These are phyloP conservation scores for Botrytis byssoidea DNA, from an alignment of 2,329 filamentous ascomycete species.

Conservation along the genomic window DNA sequence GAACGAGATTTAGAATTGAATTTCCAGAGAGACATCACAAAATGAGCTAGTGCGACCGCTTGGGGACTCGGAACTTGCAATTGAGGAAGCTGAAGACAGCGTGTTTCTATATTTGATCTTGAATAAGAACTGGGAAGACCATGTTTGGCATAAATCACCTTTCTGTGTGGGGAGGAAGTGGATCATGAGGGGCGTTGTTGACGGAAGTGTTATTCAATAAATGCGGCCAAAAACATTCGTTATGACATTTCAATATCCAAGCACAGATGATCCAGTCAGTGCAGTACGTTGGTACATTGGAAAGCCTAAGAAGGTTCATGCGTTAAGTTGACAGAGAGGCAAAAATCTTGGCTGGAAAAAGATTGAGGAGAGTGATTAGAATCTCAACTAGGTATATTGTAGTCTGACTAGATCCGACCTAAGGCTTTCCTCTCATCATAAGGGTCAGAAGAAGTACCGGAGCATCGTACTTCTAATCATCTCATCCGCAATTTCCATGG, in stretches of 20 bases:
- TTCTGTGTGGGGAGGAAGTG: constrained; percentile 5
- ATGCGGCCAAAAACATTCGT: neutral
- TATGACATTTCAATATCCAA: constrained; percentile 8
- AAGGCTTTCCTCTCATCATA: neutral
- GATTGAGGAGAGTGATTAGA: neutral
- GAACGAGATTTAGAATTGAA: constrained; percentile 12
- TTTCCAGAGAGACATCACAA: neutral
- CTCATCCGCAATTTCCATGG: neutral
- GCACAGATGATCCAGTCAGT: constrained; percentile 13
- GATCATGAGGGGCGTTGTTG: constrained; percentile 4
- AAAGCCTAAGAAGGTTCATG: constrained; percentile 4
- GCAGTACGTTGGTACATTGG: neutral
- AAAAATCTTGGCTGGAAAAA: neutral
- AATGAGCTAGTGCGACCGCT: constrained; percentile 9
- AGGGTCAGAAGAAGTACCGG: neutral
- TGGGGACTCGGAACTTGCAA: constrained; percentile 14
- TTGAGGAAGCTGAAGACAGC: constrained; percentile 9
- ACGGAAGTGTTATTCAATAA: constrained; percentile 6
- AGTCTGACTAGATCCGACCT: neutral
- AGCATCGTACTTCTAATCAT: neutral
- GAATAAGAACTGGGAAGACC: constrained; percentile 2
- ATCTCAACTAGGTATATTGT: neutral
- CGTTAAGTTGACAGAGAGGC: neutral
- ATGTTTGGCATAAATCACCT: neutral
- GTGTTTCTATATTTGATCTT: constrained; percentile 16